Base-by-base conservation (phyloP, 2,329 filamentous ascomycete genomes). In the Pestalotiopsis sp. region DNA sequence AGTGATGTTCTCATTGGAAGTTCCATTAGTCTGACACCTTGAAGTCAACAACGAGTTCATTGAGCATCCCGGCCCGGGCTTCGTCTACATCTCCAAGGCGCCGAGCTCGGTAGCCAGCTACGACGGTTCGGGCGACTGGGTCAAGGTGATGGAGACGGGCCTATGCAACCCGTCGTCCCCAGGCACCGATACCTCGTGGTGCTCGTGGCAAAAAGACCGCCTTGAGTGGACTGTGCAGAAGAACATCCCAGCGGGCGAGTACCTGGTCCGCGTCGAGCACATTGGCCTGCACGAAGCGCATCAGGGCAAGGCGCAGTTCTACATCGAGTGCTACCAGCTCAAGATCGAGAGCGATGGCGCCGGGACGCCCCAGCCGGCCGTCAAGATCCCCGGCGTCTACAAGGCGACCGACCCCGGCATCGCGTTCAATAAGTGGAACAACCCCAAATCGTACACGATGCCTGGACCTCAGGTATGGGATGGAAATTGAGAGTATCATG, bases 291-390 rank as follows among this genome's bases (percentile, higher is more conserved):
- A 63, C 60, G 38, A 41, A 17, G 31, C 60, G 2, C 60, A 38
- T 31, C 38, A 59, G 27, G 66, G 65, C 67, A 62, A 68, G 41
- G 73, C 73, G 31, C 71, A 84, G 71, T 80, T 83, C 73, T 84
- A 84, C 73, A 80, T 83, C 58, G 79, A 78, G 4, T 84, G 82
- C 70, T 81, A 78, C 0, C 82, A 84, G 76, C 69, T 84, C 41
- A 79, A 76, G 69, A 79, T 84, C 57, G 78, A 76, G 20, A 79
- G 80, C n/a, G 78, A 79, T 36, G 81, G 81, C 2, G 77, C 67
- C 65, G 81, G 80, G 39, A 74, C 66, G 11, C 81, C 82, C 1
- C 69, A 72, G 0, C 81, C 82, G 4, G 72, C 80, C 13, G 82
- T 83, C 25, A 70, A 76, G 49, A 83, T 84, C 70, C 83, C 83